Base-by-base conservation (phyloP, 768 basidiomycete species). In the Lenzites betulinus region DNA sequence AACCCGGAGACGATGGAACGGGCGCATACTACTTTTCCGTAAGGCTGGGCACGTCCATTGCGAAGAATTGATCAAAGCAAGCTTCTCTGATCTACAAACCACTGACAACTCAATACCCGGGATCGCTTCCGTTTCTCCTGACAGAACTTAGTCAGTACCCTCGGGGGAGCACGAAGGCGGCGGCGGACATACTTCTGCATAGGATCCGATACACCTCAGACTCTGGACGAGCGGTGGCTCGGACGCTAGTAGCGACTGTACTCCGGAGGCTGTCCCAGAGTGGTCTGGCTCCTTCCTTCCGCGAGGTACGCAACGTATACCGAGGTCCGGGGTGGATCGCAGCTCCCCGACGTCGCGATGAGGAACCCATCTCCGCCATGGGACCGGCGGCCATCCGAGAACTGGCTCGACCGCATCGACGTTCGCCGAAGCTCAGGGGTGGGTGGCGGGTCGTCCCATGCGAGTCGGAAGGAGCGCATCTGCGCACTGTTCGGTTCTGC, bases 381-480 rank as follows among this genome's bases (percentile, higher is more conserved):
- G 20, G 51, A 25, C 35, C 38, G 51, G 18, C 2, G 35, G 35
- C 11, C 30, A 18, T 42, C 13, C n/a, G 20, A 18, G n/a, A 22
- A 13, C n/a, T 46, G 28, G 36, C 36, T 49, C 18, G 47, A 15
- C 22, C 23, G 6, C 22, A 39, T 18, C 9, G 47, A 47, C 1
- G 43, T 12, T 6, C 22, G 55, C n/a, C 36, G 36, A 13, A 39
- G 18, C 11, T 49, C 36, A 2, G 55, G 55, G 25, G 55, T 57
- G 20, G 55, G 55, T 28, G 55, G 55, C 16, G 55, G 55, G 23
- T 48, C 55, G 47, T 57, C 55, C 55, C 55, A 57, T n/a, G 55
- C 46, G 4, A 23, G 15, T 3, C 36, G 35, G 47, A 57, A 41
- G 26, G 33, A 38, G n/a, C 47, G 38, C 28, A 35, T 13, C 12